These are phyloP conservation scores for Cercospora nicotianae DNA, from an alignment of 2,329 filamentous ascomycete genomes.

Conservation along the genomic window DNA sequence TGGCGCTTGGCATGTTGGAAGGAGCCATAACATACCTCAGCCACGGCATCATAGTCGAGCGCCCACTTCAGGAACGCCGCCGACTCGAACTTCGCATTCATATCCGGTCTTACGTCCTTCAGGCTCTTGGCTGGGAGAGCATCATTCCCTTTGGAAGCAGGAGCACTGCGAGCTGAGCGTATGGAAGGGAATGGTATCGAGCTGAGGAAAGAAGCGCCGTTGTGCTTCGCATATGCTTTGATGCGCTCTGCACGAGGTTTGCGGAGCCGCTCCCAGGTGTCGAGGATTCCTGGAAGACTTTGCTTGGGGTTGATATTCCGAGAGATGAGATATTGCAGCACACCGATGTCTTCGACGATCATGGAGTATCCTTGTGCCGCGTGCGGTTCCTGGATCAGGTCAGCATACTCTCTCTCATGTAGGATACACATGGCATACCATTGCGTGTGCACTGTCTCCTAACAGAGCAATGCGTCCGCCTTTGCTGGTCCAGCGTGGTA, in stretches of 20 bases:
- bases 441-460: slow-evolving; percentile 19
- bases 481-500: slow-evolving; percentile 17
- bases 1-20: not conserved
- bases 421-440: not conserved
- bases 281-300: slow-evolving; percentile 9
- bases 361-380: slow-evolving; percentile 20
- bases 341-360: slow-evolving; percentile 20
- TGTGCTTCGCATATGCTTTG: slow-evolving; percentile 17
- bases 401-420: not conserved
- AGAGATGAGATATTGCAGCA: slow-evolving; percentile 16
- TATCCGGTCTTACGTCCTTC: not conserved
- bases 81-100: slow-evolving; percentile 14
- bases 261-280: slow-evolving; percentile 12
- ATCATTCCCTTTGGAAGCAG: not conserved
- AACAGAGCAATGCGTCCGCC: slow-evolving; percentile 14
- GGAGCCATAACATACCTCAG: slow-evolving; percentile 7
- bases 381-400: slow-evolving; percentile 8
- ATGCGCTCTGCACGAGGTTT: slow-evolving; percentile 18
- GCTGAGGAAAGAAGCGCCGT: slow-evolving; percentile 1
- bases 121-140: not conserved
- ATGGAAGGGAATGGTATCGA: not conserved
- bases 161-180: not conserved
- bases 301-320: not conserved
- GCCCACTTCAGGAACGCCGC: slow-evolving; percentile 13
- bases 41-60: slow-evolving; percentile 18